Percentiles rank a stretch among this genome's conserved stretches.
Conservation (phyloP, 2,329 filamentous ascomycete genomes). For the Zelopaecilomyces penicillatus region DNA sequence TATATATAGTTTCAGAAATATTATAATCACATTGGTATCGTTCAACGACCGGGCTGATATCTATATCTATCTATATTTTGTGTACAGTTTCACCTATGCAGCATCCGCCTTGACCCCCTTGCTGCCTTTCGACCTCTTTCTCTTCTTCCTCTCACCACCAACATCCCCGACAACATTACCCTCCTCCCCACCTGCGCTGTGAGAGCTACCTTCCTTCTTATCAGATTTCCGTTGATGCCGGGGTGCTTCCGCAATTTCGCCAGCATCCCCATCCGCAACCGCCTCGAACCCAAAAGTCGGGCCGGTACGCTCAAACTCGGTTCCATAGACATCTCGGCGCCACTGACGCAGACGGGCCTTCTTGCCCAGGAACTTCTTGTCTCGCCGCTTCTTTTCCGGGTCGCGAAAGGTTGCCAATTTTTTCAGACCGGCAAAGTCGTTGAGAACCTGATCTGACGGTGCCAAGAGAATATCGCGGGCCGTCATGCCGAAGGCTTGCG, state of each 20-base stretch:
- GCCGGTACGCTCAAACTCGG: conserved; percentile 46
- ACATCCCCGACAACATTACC: conserved; percentile 22
- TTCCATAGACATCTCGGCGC: conserved; percentile 58
- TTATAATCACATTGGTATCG: no score
- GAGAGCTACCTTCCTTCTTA: conserved; percentile 1
- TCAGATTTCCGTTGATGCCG: conserved; percentile 7
- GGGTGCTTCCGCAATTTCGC: conserved; percentile 8
- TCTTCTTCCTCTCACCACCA: conserved; percentile 32
- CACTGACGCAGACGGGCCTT: conserved; percentile 86
- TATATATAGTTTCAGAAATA: no score
- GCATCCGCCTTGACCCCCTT: conserved; percentile 14
- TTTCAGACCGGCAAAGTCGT: conserved; percentile 87
- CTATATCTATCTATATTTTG: not conserved
- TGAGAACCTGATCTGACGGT: conserved; percentile 75
- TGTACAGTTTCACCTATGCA: not conserved
- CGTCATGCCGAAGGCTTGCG: conserved; percentile 81
- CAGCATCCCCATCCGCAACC: conserved; percentile 18
- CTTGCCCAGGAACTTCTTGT: conserved; percentile 84
- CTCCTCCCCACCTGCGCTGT: conserved; percentile 15
- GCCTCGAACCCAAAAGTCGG: conserved; percentile 51
- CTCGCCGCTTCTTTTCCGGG: conserved; percentile 77
- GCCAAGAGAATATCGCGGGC: conserved; percentile 83
- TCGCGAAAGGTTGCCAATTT: conserved; percentile 89
- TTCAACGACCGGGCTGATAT: no score
- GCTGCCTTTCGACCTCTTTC: conserved; percentile 42